Conservation (phyloP, 805 yeast species). For the Starmerella gropengiesseri region DNA sequence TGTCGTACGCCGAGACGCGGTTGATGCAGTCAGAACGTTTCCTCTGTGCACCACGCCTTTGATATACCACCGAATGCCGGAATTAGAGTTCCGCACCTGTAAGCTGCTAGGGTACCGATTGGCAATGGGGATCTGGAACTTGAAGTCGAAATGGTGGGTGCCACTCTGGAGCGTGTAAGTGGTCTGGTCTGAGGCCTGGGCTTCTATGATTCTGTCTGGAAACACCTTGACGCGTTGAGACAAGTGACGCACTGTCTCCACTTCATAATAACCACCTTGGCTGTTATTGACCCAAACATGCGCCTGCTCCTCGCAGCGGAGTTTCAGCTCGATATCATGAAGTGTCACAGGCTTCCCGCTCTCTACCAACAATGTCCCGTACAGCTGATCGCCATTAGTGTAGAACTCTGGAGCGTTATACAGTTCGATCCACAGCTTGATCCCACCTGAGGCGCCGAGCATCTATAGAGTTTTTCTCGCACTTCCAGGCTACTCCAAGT, state of each 20-base stretch:
- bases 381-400: constrained; percentile 20
- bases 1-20: constrained; percentile 6
- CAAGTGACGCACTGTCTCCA: constrained; percentile 15
- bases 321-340: constrained; percentile 16
- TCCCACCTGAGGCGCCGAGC: constrained; percentile 9
- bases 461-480: background rate
- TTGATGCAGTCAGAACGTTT: constrained; percentile 5
- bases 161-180: constrained; percentile 19
- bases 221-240: constrained; percentile 10
- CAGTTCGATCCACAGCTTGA: constrained; percentile 9
- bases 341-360: constrained; percentile 9
- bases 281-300: constrained; percentile 20
- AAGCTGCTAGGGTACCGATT: constrained; percentile 16
- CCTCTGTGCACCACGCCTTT: constrained; percentile 20
- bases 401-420: constrained; percentile 10
- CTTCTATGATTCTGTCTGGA: constrained; percentile 8
- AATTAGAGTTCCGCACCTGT: constrained; percentile 6
- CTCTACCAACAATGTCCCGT: constrained; percentile 15
- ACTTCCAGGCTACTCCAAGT: too few relatives aligned
- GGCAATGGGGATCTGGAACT: constrained; percentile 17
- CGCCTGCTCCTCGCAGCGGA: constrained; percentile 22
- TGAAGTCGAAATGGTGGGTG: constrained; percentile 15
- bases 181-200: constrained; percentile 1
- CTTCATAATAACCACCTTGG: constrained; percentile 20
- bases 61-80: constrained; percentile 21